Evolutionary conservation across 2,329 filamentous ascomycete species (phyloP).

Genomic region (Phyllosticta citribraziliensis): DNA sequence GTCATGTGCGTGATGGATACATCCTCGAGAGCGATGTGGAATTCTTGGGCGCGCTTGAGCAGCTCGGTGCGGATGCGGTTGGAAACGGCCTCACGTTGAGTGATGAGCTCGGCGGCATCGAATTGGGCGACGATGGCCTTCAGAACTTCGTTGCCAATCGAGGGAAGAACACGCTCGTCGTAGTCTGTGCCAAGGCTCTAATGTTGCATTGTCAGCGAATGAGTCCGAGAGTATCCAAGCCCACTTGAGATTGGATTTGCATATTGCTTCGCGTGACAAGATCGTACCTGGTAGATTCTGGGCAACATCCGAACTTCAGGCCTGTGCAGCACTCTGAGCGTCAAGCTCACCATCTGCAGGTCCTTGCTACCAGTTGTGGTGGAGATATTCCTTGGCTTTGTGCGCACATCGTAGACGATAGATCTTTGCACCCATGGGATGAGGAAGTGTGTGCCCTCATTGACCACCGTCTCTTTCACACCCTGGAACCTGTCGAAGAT

Average conservation of each 20-base stretch:
- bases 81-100: conserved; percentile 92
- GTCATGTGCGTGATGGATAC: conserved; percentile 99
- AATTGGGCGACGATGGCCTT: conserved; percentile 46
- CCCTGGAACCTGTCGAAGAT: conserved; percentile 93
- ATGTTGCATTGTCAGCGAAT: conserved; percentile 12
- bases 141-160: conserved; percentile 46
- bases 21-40: conserved; percentile 98
- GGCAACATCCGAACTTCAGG: conserved; percentile 87
- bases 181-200: conserved; percentile 97
- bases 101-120: conserved; percentile 63
- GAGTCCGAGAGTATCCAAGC: not conserved
- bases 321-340: conserved; percentile 85
- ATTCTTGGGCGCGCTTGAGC: conserved; percentile 84
- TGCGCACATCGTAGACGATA: conserved; percentile 94
- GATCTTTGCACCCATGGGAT: conserved; percentile 91
- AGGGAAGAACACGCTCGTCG: conserved; percentile 57
- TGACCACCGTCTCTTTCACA: conserved; percentile 86
- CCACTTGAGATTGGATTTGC: not conserved
- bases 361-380: conserved; percentile 98
- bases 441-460: conserved; percentile 95
- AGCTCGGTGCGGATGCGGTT: conserved; percentile 90
- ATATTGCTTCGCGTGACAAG: not conserved
- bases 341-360: conserved; percentile 99
- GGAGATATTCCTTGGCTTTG: conserved; percentile 92
- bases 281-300: conserved; percentile 90